These are phyloP conservation scores for Sequoiadendron giganteum DNA, from an alignment of 75 land plant species.

Conservation along the genomic window DNA sequence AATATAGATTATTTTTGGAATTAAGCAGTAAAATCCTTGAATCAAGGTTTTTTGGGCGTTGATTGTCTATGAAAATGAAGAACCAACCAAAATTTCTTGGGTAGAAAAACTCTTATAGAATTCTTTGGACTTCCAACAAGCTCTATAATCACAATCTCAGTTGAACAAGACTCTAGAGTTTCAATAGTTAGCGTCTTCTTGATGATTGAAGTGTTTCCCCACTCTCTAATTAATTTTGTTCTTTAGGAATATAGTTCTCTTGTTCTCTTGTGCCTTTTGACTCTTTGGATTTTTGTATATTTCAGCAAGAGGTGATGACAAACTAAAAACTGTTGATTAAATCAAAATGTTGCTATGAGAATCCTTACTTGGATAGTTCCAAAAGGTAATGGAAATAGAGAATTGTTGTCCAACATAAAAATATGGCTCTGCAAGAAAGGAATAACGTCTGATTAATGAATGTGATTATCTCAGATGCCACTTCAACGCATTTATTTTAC, in stretches of 20 bases:
- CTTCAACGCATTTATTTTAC: neutral
- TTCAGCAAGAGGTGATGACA: too few relatives aligned
- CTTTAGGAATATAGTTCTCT: neutral
- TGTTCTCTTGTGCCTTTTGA: neutral
- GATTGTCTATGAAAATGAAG: neutral
- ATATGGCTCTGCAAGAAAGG: conserved; percentile 4
- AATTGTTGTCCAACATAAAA: neutral
- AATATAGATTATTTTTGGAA: neutral
- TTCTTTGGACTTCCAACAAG: neutral
- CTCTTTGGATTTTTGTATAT: too few relatives aligned
- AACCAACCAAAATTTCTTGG: neutral
- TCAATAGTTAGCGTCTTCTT: neutral
- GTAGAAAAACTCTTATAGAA: neutral
- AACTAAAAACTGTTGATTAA: too few relatives aligned
- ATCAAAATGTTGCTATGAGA: neutral
- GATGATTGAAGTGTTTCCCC: neutral
- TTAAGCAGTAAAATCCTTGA: neutral
- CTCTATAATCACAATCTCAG: neutral
- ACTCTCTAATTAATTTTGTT: neutral
- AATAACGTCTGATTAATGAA: neutral
- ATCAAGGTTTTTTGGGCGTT: neutral
- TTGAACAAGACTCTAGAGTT: neutral
- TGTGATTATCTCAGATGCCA: neutral
- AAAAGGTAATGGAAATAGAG: neutral
- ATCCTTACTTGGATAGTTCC: neutral